Base-by-base conservation (phyloP, 768 basidiomycete genomes). In the Suillus discolor region DNA sequence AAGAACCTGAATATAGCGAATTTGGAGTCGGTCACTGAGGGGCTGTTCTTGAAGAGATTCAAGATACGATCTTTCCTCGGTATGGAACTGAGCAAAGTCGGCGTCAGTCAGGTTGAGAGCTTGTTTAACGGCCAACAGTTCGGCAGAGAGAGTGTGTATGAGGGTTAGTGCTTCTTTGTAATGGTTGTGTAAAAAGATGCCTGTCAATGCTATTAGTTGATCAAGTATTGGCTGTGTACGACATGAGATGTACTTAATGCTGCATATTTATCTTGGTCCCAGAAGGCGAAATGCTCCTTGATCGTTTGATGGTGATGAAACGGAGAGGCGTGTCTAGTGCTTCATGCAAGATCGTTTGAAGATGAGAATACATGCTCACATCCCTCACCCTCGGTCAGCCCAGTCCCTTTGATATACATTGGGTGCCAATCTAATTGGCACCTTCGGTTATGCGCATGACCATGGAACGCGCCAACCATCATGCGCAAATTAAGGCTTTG, bases 211-310 rank as follows among this genome's bases (percentile, higher is more conserved):
- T 47, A 23, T 47, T 47, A 47, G 45, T 47, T 20, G 20, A 47
- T n/a, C 4, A 23, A 47, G 5, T 47, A 8, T 47, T 47, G 45
- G 45, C 8, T 11, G 1, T n/a, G n/a, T n/a, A n/a, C n/a, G n/a
- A n/a, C n/a, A n/a, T n/a, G 25, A 59, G n/a, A 42, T 18, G 41
- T 67, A 75, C 76, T 74, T 1, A 72, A 61, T 3, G 67, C 71
- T 0, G 64, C 66, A 57, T 74, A 71, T 25, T 74, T 73, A 16
- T 71, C 67, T 2, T 45, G 51, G 55, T 69, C 67, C 71, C 74
- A 76, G 28, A 64, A 67, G 0, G 38, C 28, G 18, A 72, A 71
- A 49, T 70, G 67, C 25, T 62, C 53, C 13, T 73, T 67, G 25
- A 77, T 73, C 0, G 65, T 15, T 62, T 62, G 45, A 3, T 53